phyloP scores from a whole-genome alignment of 768 basidiomycete genomes.

The Boletus rex-veris region DNA sequence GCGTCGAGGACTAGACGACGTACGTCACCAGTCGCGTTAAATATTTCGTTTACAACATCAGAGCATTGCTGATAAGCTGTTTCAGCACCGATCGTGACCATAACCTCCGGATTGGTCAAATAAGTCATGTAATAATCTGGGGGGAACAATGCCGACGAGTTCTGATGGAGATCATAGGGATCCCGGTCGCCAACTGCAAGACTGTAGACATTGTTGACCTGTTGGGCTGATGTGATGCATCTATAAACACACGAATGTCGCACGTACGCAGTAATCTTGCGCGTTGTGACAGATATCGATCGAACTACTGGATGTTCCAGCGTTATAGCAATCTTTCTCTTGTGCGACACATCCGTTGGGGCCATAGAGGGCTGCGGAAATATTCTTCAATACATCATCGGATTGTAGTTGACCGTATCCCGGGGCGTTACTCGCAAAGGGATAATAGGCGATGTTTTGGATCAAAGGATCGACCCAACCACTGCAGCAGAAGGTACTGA shows the following conservation, averaged over 20 bases:
- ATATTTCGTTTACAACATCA: conserved; percentile 39
- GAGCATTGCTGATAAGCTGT: conserved; percentile 48
- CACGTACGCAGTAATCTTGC: conserved; percentile 54
- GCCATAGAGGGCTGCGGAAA: conserved; percentile 49
- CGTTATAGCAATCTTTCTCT: conserved; percentile 53
- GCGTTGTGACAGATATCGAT: conserved; percentile 49
- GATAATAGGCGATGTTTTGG: conserved; percentile 57
- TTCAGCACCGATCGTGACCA: conserved; percentile 51
- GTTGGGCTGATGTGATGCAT: neutral
- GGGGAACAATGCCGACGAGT: conserved; percentile 49
- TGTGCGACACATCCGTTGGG: conserved; percentile 51
- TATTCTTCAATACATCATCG: conserved; percentile 39
- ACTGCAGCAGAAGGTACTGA: conserved; percentile 29
- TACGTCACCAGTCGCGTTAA: conserved; percentile 56
- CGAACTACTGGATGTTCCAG: conserved; percentile 44
- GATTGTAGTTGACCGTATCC: conserved; percentile 63
- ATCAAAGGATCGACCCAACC: conserved; percentile 67
- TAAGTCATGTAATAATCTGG: conserved; percentile 53
- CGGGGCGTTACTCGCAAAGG: conserved; percentile 59
- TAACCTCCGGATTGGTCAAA: conserved; percentile 35
- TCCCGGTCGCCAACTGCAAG: conserved; percentile 55
- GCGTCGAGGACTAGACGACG: conserved; percentile 8
- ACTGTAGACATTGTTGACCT: conserved; percentile 48
- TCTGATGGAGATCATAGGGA: conserved; percentile 56
- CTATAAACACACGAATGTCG: neutral